phyloP scores from a whole-genome alignment of 2,329 filamentous ascomycete species.

The Furcasterigmium furcatum region DNA sequence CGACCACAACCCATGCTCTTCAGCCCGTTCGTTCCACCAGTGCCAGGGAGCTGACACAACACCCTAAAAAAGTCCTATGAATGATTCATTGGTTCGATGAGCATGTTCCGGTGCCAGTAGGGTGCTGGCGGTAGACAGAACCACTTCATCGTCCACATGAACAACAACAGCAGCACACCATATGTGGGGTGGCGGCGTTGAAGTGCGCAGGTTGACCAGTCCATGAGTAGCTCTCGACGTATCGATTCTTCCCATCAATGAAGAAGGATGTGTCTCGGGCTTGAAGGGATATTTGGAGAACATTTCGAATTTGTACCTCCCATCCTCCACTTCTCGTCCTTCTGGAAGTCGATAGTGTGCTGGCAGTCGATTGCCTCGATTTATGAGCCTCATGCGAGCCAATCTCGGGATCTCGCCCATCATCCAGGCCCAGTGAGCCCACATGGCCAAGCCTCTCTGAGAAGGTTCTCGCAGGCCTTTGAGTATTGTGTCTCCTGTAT shows the following conservation, averaged over 20 bases:
- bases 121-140: neutral
- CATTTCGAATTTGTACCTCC: too few relatives aligned
- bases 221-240: neutral
- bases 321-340: neutral
- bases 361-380: neutral
- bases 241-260: neutral
- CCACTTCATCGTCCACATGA: neutral
- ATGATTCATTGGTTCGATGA: too few relatives aligned
- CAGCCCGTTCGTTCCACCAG: too few relatives aligned
- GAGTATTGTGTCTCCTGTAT: neutral
- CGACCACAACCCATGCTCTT: too few relatives aligned
- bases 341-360: neutral
- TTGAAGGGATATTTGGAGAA: too few relatives aligned
- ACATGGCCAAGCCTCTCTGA: neutral
- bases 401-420: neutral
- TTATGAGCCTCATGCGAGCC: neutral
- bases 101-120: too few relatives aligned
- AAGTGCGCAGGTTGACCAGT: neutral
- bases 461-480: neutral
- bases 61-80: too few relatives aligned
- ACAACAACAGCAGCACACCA: neutral
- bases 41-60: too few relatives aligned
- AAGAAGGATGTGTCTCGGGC: neutral
- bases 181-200: neutral
- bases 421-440: neutral